Evolutionary conservation across 2,329 filamentous ascomycete species (phyloP).

Genomic region (Epichloe baconii): DNA sequence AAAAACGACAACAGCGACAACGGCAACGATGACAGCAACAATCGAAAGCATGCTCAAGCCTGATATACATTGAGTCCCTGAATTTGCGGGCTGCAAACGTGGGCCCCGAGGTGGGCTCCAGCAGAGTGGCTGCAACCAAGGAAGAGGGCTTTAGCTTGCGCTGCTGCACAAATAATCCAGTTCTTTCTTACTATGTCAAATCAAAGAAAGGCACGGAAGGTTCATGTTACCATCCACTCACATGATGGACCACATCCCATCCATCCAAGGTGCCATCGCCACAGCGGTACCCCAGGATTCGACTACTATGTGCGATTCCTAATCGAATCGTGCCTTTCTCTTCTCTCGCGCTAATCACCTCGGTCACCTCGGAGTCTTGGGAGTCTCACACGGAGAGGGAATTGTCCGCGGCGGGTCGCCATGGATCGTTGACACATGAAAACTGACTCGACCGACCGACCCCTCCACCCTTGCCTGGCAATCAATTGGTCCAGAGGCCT

Average conservation of each 20-base stretch:
- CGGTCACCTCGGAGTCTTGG: neutral
- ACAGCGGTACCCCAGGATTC: neutral
- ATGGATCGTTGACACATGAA: constrained; percentile 10
- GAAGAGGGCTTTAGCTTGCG: too few relatives aligned
- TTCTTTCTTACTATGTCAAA: too few relatives aligned
- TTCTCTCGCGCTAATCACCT: neutral
- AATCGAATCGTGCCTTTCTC: too few relatives aligned
- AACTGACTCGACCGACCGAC: constrained; percentile 7
- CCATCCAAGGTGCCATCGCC: too few relatives aligned
- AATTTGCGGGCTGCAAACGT: neutral
- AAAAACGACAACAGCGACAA: neutral
- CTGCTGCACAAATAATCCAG: too few relatives aligned
- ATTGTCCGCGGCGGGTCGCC: constrained; percentile 3
- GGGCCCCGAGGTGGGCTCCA: neutral
- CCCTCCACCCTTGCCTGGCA: neutral
- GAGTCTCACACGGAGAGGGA: neutral
- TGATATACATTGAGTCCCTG: too few relatives aligned
- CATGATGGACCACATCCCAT: too few relatives aligned
- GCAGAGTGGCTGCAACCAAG: neutral
- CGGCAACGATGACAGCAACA: neutral
- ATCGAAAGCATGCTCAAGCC: neutral
- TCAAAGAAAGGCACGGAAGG: neutral
- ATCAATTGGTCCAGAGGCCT: neutral
- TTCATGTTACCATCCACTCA: neutral
- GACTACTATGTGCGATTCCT: neutral